Conservation (phyloP, 257 asterid species). For the Nicotiana undulata region DNA sequence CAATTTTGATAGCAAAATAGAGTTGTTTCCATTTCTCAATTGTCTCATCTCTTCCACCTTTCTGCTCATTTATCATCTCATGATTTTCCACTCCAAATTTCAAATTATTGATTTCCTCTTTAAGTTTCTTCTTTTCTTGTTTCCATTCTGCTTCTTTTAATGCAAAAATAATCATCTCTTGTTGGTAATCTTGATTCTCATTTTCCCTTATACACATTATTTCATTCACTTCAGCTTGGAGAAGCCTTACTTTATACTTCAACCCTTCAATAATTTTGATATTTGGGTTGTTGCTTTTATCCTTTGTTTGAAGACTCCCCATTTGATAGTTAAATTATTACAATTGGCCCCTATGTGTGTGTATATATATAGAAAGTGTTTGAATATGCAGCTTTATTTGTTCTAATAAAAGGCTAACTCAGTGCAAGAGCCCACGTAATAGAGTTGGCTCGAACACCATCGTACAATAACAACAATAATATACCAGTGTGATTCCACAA, state of each 20-base stretch:
- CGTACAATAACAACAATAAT: no score
- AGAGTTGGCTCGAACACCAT: neutral
- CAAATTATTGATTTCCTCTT: conserved; percentile 38
- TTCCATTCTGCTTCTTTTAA: conserved; percentile 71
- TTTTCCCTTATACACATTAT: conserved; percentile 55
- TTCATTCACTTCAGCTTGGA: conserved; percentile 52
- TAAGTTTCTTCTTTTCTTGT: conserved; percentile 46
- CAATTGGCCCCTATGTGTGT: neutral
- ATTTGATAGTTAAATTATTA: no score
- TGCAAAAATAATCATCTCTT: conserved; percentile 49
- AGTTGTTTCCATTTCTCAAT: conserved; percentile 83
- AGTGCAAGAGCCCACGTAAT: neutral
- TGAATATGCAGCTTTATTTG: neutral
- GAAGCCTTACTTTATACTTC: conserved; percentile 44
- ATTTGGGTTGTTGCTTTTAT: conserved; percentile 12
- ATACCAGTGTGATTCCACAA: no score
- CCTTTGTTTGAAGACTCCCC: conserved; percentile 59
- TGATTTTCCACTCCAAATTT: conserved; percentile 6
- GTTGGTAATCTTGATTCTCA: conserved; percentile 50
- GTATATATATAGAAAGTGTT: neutral
- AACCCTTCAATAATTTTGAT: conserved; percentile 42
- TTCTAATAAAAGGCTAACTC: neutral
- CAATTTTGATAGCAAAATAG: conserved; percentile 66
- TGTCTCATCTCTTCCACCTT: conserved; percentile 49
- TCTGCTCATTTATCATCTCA: conserved; percentile 7